Base-by-base conservation (phyloP, 257 asterid species). In the Salvia hispanica region DNA sequence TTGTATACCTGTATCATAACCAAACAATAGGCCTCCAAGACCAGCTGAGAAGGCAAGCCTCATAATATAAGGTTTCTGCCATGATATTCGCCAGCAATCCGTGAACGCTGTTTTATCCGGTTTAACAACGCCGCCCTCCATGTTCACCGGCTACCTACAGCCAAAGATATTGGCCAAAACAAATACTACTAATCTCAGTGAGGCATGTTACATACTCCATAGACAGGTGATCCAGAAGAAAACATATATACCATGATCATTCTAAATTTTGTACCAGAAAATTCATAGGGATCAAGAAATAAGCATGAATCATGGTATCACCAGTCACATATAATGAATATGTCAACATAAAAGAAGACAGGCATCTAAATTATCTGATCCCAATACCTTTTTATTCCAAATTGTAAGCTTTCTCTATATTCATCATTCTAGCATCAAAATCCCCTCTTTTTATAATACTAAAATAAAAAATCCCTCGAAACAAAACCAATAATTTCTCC, bases 41-140 rank as follows among this genome's bases (percentile, higher is more conserved):
- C 95, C 96, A 28, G 96, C 96, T 1, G 95, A 83, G 18, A 89
- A 79, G 58, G 96, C 95, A 42, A 89, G 91, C 18, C 90, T 78
- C 92, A 87, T 82, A 54, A 89, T 85, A 65, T 89, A 89, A 44
- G 96, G 96, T 0, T 74, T 83, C 58, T 72, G 28, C 88, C 85
- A 85, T 18, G 76, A 76, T 0, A 89, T 83, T 45, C 79, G 74
- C 95, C 96, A 85, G 70, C 92, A 87, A 68, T 85, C 94, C 5
- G 91, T 82, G 78, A 84, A 85, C 6, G 84, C 91, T 7, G 91
- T 82, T 72, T 78, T 85, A 58, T 82, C 87, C 3, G 84, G 85
- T 67, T 78, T 78, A 5, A 58, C 73, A 46, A 79, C 76, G n/a
- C 76, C 93, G 10, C 91, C 92, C 66, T 87, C 91, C 90, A 87